phyloP scores from a whole-genome alignment of 2,329 filamentous ascomycete species.

The Colletotrichum sp. region DNA sequence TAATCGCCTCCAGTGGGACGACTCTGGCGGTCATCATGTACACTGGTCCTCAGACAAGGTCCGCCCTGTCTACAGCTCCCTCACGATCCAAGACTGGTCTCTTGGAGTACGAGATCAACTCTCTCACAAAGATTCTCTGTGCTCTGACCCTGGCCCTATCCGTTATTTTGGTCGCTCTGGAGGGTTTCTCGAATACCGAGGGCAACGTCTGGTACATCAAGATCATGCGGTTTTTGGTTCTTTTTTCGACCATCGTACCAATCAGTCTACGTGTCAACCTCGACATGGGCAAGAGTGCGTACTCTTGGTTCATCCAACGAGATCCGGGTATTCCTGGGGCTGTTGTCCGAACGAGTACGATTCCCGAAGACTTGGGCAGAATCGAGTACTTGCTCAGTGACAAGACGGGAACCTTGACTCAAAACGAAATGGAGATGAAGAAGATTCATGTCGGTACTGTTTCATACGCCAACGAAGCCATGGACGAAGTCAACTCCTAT shows the following conservation, averaged over 20 bases:
- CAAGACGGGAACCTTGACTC: slow-evolving; percentile 97
- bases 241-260: slow-evolving; percentile 99
- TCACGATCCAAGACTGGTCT: slow-evolving; percentile 94
- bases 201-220: slow-evolving; percentile 88
- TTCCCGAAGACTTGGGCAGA: slow-evolving; percentile 92
- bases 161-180: slow-evolving; percentile 83
- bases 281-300: slow-evolving; percentile 96
- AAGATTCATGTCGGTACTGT: slow-evolving; percentile 99
- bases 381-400: slow-evolving; percentile 97
- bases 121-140: slow-evolving; percentile 93
- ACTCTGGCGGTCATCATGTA: slow-evolving; percentile 93
- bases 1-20: slow-evolving; percentile 89
- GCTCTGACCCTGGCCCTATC: slow-evolving; percentile 86
- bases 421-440: slow-evolving; percentile 99
- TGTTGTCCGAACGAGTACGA: slow-evolving; percentile 94
- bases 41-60: slow-evolving; percentile 91
- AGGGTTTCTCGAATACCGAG: slow-evolving; percentile 75
- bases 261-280: slow-evolving; percentile 96
- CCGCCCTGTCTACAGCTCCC: slow-evolving; percentile 88
- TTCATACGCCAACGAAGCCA: slow-evolving; percentile 96
- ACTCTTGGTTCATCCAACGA: slow-evolving; percentile 92
- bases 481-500: slow-evolving; percentile 94
- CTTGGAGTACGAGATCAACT: slow-evolving; percentile 96
- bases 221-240: slow-evolving; percentile 95
- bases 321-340: slow-evolving; percentile 90